Evolutionary conservation across 805 yeast genomes (phyloP), one percentile per base, ranked within the genome.

Genomic region (Sugiyamaella chiloensis): DNA sequence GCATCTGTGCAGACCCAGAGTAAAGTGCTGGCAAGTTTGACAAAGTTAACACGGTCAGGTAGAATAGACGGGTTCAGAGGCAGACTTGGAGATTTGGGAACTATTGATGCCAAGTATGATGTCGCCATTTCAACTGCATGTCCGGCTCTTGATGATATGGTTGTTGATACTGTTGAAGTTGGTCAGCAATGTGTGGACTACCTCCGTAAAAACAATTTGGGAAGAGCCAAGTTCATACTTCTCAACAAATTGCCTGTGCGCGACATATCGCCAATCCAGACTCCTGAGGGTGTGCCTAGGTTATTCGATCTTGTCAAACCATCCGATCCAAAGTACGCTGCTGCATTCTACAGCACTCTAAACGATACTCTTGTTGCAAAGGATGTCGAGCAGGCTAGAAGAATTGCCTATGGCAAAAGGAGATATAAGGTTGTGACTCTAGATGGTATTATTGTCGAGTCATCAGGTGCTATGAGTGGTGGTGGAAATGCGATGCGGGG

Each of bases 401-500:
- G 75, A 34, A 93, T 91, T 24, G 98, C 99, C 0, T 91, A 84
- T 68, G 93, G 95, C 1, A 71, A 73, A 14, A 80, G 73, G 56
- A 72, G 98, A 58, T 86, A 79, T 75, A 77, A 95, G 57, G 98
- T 91, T 20, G 98, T 95, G 0, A 89, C 98, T 0, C 64, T 89
- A 6, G 95, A 87, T 63, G 99, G 99, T 20, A 85, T 88, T 57
- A 70, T 93, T 19, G 91, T 93, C 48, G 97, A 90, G 59, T 80
- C 83, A 12, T 85, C 96, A 1, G 99, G 99, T 65, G 87, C 97
- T 1, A 82, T 95, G 83, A 81, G 95, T 40, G 99, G 99, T 58
- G 99, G 99, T 67, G 71, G 55, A 3, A 59, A 76, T 32, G 76
- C 74, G 6, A 74, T 77, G 14, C 76, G 76, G 43, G 99, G 98